Conservation (phyloP, 441 rosid species). For the Populus hybrid region DNA sequence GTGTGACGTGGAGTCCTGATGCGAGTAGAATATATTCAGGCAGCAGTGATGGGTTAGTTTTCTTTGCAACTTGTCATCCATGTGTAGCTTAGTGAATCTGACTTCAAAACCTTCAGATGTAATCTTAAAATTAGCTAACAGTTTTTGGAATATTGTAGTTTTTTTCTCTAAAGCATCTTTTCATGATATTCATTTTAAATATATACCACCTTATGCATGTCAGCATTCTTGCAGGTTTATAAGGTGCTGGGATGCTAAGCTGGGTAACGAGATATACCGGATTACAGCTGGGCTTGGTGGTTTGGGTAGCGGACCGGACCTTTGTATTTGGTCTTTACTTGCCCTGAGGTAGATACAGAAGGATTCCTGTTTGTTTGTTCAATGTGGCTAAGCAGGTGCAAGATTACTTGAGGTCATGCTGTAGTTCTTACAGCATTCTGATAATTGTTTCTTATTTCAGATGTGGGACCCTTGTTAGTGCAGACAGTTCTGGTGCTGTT, state of each 20-base stretch:
- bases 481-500: conserved; percentile 87
- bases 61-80: background rate
- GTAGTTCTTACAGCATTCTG: conserved; percentile 1
- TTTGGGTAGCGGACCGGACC: conserved; percentile 59
- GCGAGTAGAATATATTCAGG: conserved; percentile 66
- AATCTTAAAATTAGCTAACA: background rate
- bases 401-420: conserved; percentile 3
- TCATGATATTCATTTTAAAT: background rate
- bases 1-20: conserved; percentile 80
- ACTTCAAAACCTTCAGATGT: conserved; percentile 7
- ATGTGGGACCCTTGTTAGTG: conserved; percentile 88
- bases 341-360: conserved; percentile 54
- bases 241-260: conserved; percentile 87
- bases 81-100: background rate
- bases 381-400: background rate
- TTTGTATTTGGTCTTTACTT: conserved; percentile 91
- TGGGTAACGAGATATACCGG: conserved; percentile 73
- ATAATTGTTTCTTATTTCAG: conserved; percentile 35
- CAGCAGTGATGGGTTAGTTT: conserved; percentile 91
- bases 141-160: background rate
- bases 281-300: conserved; percentile 92
- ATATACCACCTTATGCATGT: conserved; percentile 11
- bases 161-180: background rate
- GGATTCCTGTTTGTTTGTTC: background rate
- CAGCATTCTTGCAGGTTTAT: conserved; percentile 52